Conservation (phyloP, 2,329 filamentous ascomycete genomes). For the Colletotrichum tropicale region DNA sequence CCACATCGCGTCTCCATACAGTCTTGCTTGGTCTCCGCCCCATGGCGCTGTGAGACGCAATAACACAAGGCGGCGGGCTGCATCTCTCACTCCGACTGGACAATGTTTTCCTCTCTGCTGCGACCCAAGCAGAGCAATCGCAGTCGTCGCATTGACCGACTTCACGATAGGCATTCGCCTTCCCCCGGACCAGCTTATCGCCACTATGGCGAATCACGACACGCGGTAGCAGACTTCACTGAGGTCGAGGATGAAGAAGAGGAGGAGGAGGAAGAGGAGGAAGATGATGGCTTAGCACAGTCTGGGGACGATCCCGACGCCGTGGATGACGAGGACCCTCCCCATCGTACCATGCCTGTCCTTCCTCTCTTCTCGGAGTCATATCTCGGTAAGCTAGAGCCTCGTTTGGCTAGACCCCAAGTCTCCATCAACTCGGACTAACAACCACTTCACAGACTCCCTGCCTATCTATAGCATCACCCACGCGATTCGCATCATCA, state of each 20-base stretch:
- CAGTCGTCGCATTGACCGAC: constrained; percentile 16
- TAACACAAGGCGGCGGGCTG: constrained; percentile 14
- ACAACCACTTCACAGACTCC: constrained; percentile 61
- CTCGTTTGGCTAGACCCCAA: constrained; percentile 6
- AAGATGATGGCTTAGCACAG: constrained; percentile 26
- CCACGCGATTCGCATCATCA: constrained; percentile 84
- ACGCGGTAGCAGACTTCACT: constrained; percentile 69
- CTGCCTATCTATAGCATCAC: constrained; percentile 90
- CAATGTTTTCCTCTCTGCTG: constrained; percentile 24
- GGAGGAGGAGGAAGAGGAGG: constrained; percentile 41
- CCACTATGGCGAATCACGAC: constrained; percentile 41
- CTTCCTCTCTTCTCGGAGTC: constrained; percentile 82
- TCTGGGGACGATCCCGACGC: constrained; percentile 34
- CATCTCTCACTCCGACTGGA: constrained; percentile 15
- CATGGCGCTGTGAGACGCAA: constrained; percentile 18
- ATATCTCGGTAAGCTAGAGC: constrained; percentile 65
- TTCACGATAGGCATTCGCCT: constrained; percentile 11
- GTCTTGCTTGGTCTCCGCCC: neutral
- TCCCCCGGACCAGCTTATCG: constrained; percentile 25
- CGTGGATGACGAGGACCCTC: constrained; percentile 39
- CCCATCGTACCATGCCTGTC: constrained; percentile 38
- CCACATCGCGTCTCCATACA: neutral
- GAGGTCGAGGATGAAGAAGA: constrained; percentile 63
- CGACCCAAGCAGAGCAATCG: constrained; percentile 21
- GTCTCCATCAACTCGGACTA: neutral